Conservation (phyloP, 495 filamentous ascomycete species). For the Daldinia childiae region DNA sequence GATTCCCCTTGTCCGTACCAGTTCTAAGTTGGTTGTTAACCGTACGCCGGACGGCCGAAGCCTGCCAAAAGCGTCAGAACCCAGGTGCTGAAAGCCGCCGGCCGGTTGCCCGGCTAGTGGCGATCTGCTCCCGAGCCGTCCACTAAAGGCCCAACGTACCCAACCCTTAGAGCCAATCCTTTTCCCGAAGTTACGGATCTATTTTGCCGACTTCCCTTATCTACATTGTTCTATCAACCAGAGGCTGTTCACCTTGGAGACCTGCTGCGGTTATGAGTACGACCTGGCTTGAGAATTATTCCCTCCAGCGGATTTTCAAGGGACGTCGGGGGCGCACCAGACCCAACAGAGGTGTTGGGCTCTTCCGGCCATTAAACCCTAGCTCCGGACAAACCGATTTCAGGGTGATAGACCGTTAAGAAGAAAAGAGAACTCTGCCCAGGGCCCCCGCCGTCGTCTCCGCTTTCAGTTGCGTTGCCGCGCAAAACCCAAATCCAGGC, state of each 20-base stretch:
- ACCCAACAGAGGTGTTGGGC: constrained; percentile 15
- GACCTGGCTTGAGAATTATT: constrained; percentile 16
- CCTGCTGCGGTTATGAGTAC: constrained; percentile 15
- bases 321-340: constrained; percentile 10
- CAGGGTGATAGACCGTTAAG: constrained; percentile 15
- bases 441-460: constrained; percentile 13
- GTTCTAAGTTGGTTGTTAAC: constrained; percentile 16
- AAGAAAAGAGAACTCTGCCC: constrained; percentile 15
- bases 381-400: constrained; percentile 15
- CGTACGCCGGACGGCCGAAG: constrained; percentile 12
- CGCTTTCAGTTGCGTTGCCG: constrained; percentile 15
- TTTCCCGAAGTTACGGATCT: constrained; percentile 16
- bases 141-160: constrained; percentile 8
- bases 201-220: constrained; percentile 16
- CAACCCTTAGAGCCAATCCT: constrained; percentile 15
- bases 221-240: constrained; percentile 16
- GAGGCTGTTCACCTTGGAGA: constrained; percentile 15
- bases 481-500: constrained; percentile 14
- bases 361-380: constrained; percentile 14
- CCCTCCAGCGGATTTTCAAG: constrained; percentile 15
- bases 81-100: constrained; percentile 12
- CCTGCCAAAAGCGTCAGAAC: constrained; percentile 7
- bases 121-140: constrained; percentile 12
- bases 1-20: constrained; percentile 14
- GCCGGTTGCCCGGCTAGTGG: constrained; percentile 12